Conservation (phyloP, 768 basidiomycete species). For the Trametes cubensis region DNA sequence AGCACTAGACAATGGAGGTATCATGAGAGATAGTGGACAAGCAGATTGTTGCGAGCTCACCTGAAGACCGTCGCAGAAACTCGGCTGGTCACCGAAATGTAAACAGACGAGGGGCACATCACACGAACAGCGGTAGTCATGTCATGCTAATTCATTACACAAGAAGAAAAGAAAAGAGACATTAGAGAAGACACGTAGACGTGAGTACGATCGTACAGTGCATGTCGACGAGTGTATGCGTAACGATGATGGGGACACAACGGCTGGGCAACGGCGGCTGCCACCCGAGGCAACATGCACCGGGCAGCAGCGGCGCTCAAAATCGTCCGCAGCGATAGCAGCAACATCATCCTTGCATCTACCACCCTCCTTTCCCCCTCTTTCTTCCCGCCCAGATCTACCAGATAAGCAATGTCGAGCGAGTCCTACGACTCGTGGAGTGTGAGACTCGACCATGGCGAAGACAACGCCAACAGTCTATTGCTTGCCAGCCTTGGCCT, state of each 20-base stretch:
- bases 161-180: constrained; percentile 14
- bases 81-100: no score
- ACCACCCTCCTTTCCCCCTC: neutral
- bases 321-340: constrained; percentile 17
- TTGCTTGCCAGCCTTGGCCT: constrained; percentile 47
- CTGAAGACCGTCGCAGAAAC: no score
- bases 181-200: constrained; percentile 21
- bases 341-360: neutral
- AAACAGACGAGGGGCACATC: neutral
- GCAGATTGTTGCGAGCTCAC: no score
- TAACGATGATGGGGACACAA: neutral
- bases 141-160: constrained; percentile 25
- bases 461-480: constrained; percentile 24
- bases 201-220: constrained; percentile 24
- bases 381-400: no score
- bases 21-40: no score
- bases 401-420: no score
- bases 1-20: no score
- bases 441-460: neutral
- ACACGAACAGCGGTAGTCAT: neutral
- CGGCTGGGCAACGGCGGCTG: constrained; percentile 14
- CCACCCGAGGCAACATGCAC: neutral
- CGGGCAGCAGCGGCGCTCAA: constrained; percentile 7
- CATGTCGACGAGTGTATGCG: neutral
- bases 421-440: neutral